A percentile compares a stretch with the other conserved stretches of the same genome.
Conservation (phyloP, 2,329 filamentous ascomycete species). For the Aspergillus tubingensis region DNA sequence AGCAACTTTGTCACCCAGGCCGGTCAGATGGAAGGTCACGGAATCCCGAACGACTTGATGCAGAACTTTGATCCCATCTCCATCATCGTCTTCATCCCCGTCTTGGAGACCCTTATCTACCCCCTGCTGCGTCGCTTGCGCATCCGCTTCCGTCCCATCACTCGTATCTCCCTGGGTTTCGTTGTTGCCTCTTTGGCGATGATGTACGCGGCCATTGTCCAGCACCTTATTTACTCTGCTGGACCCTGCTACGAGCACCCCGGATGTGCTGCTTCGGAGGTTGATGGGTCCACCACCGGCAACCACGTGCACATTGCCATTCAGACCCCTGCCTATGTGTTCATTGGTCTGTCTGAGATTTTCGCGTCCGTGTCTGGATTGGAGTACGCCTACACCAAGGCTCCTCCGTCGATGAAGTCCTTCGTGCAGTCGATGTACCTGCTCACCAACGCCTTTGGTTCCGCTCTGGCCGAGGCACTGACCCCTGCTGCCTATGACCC, state of each 20-base stretch:
- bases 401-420: slow-evolving; percentile 68
- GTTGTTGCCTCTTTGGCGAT: slow-evolving; percentile 63
- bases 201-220: slow-evolving; percentile 62
- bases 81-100: slow-evolving; percentile 72
- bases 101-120: slow-evolving; percentile 70
- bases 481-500: slow-evolving; percentile 64
- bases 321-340: slow-evolving; percentile 48
- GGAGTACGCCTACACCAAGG: slow-evolving; percentile 74
- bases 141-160: slow-evolving; percentile 72
- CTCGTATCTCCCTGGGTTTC: slow-evolving; percentile 73
- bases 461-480: slow-evolving; percentile 62
- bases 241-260: slow-evolving; percentile 54
- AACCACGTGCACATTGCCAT: slow-evolving; percentile 49
- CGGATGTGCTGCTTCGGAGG: slow-evolving; percentile 33
- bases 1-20: slow-evolving; percentile 68
- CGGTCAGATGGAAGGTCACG: slow-evolving; percentile 63
- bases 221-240: slow-evolving; percentile 57
- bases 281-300: slow-evolving; percentile 36
- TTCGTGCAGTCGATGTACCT: slow-evolving; percentile 60
- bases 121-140: slow-evolving; percentile 64
- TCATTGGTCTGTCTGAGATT: slow-evolving; percentile 56
- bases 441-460: slow-evolving; percentile 60
- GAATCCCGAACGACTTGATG: slow-evolving; percentile 76
- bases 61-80: slow-evolving; percentile 75
- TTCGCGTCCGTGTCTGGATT: slow-evolving; percentile 67